Evolutionary conservation across 805 yeast genomes (phyloP).

Genomic region (Ogataea ganodermae): DNA sequence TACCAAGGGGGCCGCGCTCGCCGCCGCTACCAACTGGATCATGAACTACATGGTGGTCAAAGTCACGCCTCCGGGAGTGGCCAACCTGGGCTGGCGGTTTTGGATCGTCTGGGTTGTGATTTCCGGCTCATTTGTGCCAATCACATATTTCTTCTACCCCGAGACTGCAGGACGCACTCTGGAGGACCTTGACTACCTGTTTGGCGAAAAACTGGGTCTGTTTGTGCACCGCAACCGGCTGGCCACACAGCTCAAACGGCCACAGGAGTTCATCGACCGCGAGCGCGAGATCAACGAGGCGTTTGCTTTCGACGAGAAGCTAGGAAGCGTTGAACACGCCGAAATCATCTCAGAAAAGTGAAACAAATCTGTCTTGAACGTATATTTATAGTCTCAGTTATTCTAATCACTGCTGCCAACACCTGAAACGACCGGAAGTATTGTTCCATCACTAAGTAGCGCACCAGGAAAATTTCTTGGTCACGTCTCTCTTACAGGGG

Average conservation of each 20-base stretch:
- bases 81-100: slow-evolving; percentile 17
- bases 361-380: no score
- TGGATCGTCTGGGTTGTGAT: slow-evolving; percentile 18
- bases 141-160: slow-evolving; percentile 41
- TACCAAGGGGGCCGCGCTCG: slow-evolving; percentile 30
- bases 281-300: slow-evolving; percentile 12
- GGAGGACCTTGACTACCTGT: slow-evolving; percentile 38
- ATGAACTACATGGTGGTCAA: slow-evolving; percentile 18
- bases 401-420: no score
- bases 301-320: slow-evolving; percentile 6
- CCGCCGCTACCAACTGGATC: slow-evolving; percentile 33
- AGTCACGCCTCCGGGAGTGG: slow-evolving; percentile 16
- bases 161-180: slow-evolving; percentile 49
- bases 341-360: no score
- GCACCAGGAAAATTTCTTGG: no score
- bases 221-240: slow-evolving; percentile 12
- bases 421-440: no score
- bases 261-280: slow-evolving; percentile 17
- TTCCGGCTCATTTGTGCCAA: slow-evolving; percentile 14
- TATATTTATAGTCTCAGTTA: no score
- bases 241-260: slow-evolving; percentile 14
- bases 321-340: slow-evolving; percentile 4
- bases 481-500: no score
- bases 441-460: no score
- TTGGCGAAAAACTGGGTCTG: slow-evolving; percentile 9